Base-by-base conservation (phyloP, 495 filamentous ascomycete species). In the Neurospora pannonica region DNA sequence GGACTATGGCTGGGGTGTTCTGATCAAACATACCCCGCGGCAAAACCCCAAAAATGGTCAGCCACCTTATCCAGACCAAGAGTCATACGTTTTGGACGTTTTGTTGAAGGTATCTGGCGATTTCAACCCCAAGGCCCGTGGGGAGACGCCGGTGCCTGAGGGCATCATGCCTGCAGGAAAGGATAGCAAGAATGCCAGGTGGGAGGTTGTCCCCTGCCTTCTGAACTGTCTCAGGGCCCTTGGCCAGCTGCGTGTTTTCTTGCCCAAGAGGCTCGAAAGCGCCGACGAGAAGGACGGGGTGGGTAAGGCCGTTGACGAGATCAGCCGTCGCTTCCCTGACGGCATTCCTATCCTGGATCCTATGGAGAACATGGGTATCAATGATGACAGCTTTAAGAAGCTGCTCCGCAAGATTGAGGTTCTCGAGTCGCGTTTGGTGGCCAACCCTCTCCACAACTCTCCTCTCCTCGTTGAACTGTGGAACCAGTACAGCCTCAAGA, bases 371-470 rank as follows among this genome's bases (percentile, higher is more conserved):
- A 98, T 98, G 96, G 85, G 87, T 17, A 98, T 99, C 80, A 91
- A 85, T 19, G 96, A 98, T 80, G 93, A 96, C 6, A 90, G 89
- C 0, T 98, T 98, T 85, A 98, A 97, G 86, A 93, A 93, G 78
- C 88, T 96, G 4, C 89, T 98, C 13, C 89, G 95, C 76, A 98
- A 97, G 89, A 97, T 98, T 74, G 97, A 99, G 80, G 92, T 97
- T 36, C 88, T 98, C 8, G 97, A 99, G 81, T 93, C 94, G n/a
- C 89, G 91, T 37, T 85, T 99, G n/a, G 82, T 97, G 7, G 84
- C 91, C 15, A 97, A 97, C 77, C 94, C 95, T 17, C 87, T 99
- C 37, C 94, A 98, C 82, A 92, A 94, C 75, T 97, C 95, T 6
- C 92, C 94, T 3, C 87, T 94, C 15, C 84, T 99, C 39, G 86